Evolutionary conservation across 23 red algal species (phyloP), one percentile per base, ranked within the genome.

Genomic region (Agarophyton chilense): DNA sequence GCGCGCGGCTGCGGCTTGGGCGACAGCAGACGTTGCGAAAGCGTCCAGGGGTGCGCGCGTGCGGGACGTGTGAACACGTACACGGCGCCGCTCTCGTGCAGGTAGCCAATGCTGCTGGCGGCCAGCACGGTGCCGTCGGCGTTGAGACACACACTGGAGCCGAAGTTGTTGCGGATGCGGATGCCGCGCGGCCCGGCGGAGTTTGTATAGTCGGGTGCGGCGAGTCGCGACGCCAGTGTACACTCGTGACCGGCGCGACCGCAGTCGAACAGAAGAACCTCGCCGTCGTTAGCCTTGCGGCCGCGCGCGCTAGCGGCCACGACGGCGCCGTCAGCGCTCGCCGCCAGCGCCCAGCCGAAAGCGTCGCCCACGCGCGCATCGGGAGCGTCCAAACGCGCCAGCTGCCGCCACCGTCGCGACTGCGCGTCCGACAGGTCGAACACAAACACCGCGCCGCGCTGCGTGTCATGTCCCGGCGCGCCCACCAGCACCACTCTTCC

Each of bases 91-190:
- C 57, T 34, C 52, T 94, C 91, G 10, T 74, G 44, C 25, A 70
- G 36, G 52, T 61, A 94, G 11, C 91, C 91, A 24, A 81, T 94
- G 75, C 82, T 75, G 40, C 91, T 81, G 5, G 81, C 81, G 1
- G 57, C 72, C 31, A 94, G 42, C 36, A 81, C 28, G 14, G 39
- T 46, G 2, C 91, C 91, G 12, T 38, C 36, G 22, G 36, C 82
- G 39, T 63, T 47, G 60, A 94, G 25, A 18, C 41, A 34, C 54
- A 92, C 31, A 55, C 79, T 85, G 13, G 83, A 57, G 22, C 91
- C 91, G 79, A 94, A 94, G 58, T 94, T 94, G 68, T 94, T 94
- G 8, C 91, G 81, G 29, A 94, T 94, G 38, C 91, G 91, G 28
- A 94, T 85, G 2, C 91, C 91, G 21, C 72, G 41, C 38, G 81